phyloP scores from a whole-genome alignment of 345 rosid species.

The Mangifera indica region DNA sequence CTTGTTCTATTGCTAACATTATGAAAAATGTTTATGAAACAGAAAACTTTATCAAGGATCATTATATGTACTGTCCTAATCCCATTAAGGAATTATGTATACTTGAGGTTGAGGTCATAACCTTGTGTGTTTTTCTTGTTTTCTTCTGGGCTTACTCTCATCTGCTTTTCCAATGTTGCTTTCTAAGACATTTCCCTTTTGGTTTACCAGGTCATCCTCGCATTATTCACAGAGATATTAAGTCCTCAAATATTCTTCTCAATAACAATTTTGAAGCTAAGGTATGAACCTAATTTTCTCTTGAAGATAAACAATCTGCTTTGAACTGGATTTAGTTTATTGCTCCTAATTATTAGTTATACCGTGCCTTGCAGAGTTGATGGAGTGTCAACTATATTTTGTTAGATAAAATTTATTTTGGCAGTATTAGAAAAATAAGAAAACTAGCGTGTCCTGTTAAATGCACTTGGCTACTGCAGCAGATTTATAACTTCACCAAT shows the following conservation, averaged over 20 bases:
- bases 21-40: background rate
- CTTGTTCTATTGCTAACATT: background rate
- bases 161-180: background rate
- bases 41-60: background rate
- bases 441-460: background rate
- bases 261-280: constrained; percentile 83
- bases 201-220: constrained; percentile 85
- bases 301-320: background rate
- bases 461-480: constrained; percentile 8
- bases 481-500: constrained; percentile 5
- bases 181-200: constrained; percentile 9
- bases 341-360: background rate
- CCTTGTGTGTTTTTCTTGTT: background rate
- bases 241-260: constrained; percentile 92
- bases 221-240: constrained; percentile 94
- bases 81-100: background rate
- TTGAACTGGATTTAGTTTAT: constrained; percentile 15
- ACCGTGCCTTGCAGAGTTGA: constrained; percentile 8
- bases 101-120: background rate
- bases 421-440: background rate
- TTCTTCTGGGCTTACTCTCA: constrained; percentile 3
- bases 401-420: background rate
- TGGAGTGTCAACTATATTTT: constrained; percentile 6
- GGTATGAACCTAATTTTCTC: constrained; percentile 46
- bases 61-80: background rate